phyloP scores from a whole-genome alignment of 1,139 yeast genomes.

The Lipomyces yarrowii region DNA sequence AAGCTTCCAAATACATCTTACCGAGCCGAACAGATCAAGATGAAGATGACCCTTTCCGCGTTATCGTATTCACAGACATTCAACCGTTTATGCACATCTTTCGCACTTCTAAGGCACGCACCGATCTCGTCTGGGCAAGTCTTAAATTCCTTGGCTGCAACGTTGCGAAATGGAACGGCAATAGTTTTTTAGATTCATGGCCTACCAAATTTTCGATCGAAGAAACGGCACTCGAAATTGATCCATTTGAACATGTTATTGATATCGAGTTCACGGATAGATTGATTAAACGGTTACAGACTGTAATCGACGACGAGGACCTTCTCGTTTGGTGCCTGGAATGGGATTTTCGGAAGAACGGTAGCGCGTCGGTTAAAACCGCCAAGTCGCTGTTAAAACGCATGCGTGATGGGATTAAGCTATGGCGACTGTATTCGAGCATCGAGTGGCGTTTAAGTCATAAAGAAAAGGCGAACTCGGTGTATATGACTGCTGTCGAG shows the following conservation, averaged over 20 bases:
- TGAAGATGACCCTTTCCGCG: slow-evolving; percentile 19
- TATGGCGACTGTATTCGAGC: slow-evolving; percentile 20
- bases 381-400: slow-evolving; percentile 16
- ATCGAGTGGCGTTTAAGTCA: slow-evolving; percentile 15
- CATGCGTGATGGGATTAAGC: slow-evolving; percentile 6
- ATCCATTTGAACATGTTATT: neutral
- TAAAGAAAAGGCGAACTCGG: slow-evolving; percentile 6
- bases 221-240: neutral
- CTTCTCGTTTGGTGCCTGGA: slow-evolving; percentile 12
- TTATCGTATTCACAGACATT: slow-evolving; percentile 18
- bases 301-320: slow-evolving; percentile 16
- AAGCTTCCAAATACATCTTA: neutral
- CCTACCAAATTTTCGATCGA: neutral
- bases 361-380: neutral
- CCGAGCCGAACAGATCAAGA: slow-evolving; percentile 9
- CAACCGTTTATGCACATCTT: slow-evolving; percentile 16
- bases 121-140: slow-evolving; percentile 17
- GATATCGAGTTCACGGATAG: slow-evolving; percentile 5
- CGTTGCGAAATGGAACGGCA: slow-evolving; percentile 2
- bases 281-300: slow-evolving; percentile 2
- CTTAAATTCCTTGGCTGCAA: slow-evolving; percentile 20
- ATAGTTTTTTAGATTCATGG: slow-evolving; percentile 19
- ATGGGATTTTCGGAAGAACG: slow-evolving; percentile 8
- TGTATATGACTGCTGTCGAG: slow-evolving; percentile 7
- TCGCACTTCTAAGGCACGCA: neutral